Percentiles rank a stretch among this genome's conserved stretches.
Conservation (phyloP, 2,329 filamentous ascomycete species). For the Microdochium trichocladiopsis region DNA sequence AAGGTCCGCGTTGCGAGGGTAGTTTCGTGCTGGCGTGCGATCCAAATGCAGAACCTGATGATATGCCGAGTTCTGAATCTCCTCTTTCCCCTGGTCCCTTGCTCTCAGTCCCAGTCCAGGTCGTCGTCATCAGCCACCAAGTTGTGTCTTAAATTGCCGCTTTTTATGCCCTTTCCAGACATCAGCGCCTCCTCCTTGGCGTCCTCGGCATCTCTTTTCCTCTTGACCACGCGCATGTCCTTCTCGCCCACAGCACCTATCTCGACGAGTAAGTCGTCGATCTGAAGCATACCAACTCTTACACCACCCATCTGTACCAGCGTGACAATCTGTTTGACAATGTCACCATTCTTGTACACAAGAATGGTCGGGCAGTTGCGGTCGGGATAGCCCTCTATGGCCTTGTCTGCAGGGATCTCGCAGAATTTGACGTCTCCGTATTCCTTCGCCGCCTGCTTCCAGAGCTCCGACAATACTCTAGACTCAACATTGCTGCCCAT, state of each 20-base stretch:
- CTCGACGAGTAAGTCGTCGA: constrained; percentile 77
- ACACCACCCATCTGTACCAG: constrained; percentile 70
- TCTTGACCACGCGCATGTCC: constrained; percentile 69
- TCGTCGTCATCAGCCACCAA: constrained; percentile 39
- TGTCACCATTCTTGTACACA: constrained; percentile 88
- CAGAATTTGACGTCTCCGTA: constrained; percentile 98
- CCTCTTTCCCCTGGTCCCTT: not conserved
- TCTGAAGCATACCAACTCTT: constrained; percentile 61
- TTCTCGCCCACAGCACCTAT: constrained; percentile 72
- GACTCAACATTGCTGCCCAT: constrained; percentile 79
- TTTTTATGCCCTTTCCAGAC: constrained; percentile 39
- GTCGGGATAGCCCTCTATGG: constrained; percentile 95
- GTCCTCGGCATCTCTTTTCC: constrained; percentile 52
- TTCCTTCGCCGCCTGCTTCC: constrained; percentile 74
- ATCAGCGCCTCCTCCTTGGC: constrained; percentile 50
- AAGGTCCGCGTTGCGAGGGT: too few relatives aligned
- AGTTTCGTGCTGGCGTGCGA: too few relatives aligned
- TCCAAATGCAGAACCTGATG: not conserved
- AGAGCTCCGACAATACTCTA: constrained; percentile 74
- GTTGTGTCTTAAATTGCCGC: constrained; percentile 38
- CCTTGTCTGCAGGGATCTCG: constrained; percentile 85
- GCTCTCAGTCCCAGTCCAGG: constrained; percentile 53
- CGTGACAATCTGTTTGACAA: constrained; percentile 87
- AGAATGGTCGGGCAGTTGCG: constrained; percentile 90
- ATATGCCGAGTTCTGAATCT: not conserved